Percentiles rank a stretch among this genome's conserved stretches.
Evolutionary conservation across 2,329 filamentous ascomycete genomes (phyloP).

Genomic region (Fusarium armeniacum): DNA sequence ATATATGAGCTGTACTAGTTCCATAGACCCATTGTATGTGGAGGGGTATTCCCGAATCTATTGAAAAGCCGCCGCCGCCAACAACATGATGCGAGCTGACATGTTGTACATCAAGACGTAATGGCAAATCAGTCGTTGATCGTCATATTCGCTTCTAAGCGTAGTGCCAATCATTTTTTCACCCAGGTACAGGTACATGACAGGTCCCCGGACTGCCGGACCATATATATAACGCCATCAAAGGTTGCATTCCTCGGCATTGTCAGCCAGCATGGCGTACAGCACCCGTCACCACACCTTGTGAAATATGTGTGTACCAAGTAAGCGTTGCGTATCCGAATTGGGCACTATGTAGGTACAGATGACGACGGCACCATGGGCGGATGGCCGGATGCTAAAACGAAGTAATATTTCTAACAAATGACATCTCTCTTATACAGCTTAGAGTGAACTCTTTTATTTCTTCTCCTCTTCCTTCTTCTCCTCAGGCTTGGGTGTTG

Average conservation of each 20-base stretch:
- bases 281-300: constrained; percentile 20
- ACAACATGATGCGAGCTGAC: constrained; percentile 43
- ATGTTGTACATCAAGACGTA: constrained; percentile 31
- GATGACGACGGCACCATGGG: constrained; percentile 23
- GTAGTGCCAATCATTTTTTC: constrained; percentile 44
- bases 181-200: constrained; percentile 31
- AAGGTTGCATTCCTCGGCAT: constrained; percentile 31
- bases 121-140: constrained; percentile 40
- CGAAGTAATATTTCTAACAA: constrained; percentile 52
- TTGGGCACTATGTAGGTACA: constrained; percentile 19
- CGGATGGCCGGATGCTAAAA: constrained; percentile 42
- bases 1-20: constrained; percentile 31
- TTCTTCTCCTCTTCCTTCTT: constrained; percentile 94
- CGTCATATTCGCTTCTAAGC: constrained; percentile 44
- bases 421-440: constrained; percentile 54
- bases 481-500: constrained; percentile 94
- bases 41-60: constrained; percentile 35
- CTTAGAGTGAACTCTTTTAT: constrained; percentile 63
- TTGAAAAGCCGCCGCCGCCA: constrained; percentile 28
- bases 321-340: constrained; percentile 23
- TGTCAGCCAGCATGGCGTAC: constrained; percentile 31
- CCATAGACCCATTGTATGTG: constrained; percentile 20
- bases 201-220: constrained; percentile 22
- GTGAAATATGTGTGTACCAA: constrained; percentile 14
- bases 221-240: constrained; percentile 37